Conservation (phyloP, 2,329 filamentous ascomycete genomes). For the Emmonsiellopsis sp. region DNA sequence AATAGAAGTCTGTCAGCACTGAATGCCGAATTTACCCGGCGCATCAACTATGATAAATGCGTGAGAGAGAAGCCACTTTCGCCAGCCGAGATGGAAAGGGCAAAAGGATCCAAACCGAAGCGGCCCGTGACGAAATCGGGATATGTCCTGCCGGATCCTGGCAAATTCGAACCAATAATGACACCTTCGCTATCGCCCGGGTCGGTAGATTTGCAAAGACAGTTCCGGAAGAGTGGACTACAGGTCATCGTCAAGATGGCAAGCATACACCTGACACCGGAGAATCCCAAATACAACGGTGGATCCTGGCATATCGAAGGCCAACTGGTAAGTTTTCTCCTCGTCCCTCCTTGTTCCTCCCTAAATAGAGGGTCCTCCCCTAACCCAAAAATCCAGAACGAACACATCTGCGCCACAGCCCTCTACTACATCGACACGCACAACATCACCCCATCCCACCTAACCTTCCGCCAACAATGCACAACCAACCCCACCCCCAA, state of each 20-base stretch:
- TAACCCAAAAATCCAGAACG: slow-evolving; percentile 1
- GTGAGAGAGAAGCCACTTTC: slow-evolving; percentile 12
- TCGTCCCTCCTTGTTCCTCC: neutral
- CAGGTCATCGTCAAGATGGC: slow-evolving; percentile 58
- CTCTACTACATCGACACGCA: slow-evolving; percentile 5
- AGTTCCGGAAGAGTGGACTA: slow-evolving; percentile 32
- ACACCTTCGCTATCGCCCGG: slow-evolving; percentile 19
- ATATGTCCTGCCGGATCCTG: slow-evolving; percentile 6
- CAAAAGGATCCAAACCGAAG: slow-evolving; percentile 6
- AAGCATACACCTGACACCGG: slow-evolving; percentile 49
- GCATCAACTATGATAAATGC: slow-evolving; percentile 1
- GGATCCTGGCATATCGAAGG: slow-evolving; percentile 41
- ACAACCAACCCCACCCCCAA: neutral
- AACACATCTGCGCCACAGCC: slow-evolving; percentile 7
- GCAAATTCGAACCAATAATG: slow-evolving; percentile 1
- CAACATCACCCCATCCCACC: slow-evolving; percentile 3
- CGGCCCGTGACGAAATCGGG: neutral
- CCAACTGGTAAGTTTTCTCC: slow-evolving; percentile 20
- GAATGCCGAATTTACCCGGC: neutral
- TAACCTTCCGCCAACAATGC: slow-evolving; percentile 4
- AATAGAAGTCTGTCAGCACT: slow-evolving; percentile 18
- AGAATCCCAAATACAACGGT: slow-evolving; percentile 44
- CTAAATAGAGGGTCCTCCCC: neutral
- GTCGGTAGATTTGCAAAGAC: slow-evolving; percentile 17
- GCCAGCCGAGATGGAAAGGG: slow-evolving; percentile 5